These are phyloP conservation scores for Leucaena leucocephala DNA, from an alignment of 306 rosid genomes.

Conservation along the genomic window DNA sequence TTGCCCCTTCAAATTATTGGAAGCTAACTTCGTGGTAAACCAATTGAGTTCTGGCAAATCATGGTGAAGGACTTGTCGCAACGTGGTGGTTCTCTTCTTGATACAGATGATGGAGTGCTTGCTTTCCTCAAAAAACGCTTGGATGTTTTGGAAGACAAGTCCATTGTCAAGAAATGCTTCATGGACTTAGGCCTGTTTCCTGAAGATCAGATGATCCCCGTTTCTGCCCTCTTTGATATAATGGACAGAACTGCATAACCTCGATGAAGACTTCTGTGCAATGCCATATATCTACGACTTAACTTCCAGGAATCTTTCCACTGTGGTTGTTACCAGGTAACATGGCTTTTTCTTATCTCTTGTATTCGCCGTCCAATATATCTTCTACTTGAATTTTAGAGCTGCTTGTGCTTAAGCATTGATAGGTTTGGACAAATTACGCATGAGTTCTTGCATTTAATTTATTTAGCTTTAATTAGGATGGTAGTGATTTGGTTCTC, in stretches of 20 bases:
- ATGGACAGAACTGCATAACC: slow-evolving; percentile 55
- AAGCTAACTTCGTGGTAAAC: slow-evolving; percentile 48
- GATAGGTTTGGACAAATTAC: background rate
- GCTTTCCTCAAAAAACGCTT: slow-evolving; percentile 54
- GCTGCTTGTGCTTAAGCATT: slow-evolving; percentile 1
- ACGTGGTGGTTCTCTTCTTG: slow-evolving; percentile 46
- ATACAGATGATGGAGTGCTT: slow-evolving; percentile 43
- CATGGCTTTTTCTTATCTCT: slow-evolving; percentile 5
- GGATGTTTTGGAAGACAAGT: slow-evolving; percentile 50
- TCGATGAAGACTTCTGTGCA: slow-evolving; percentile 48
- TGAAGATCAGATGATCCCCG: slow-evolving; percentile 68
- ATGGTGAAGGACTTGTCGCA: slow-evolving; percentile 38
- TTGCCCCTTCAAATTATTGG: slow-evolving; percentile 60
- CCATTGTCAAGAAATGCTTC: slow-evolving; percentile 56
- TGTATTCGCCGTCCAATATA: background rate
- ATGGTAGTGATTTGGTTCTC: slow-evolving; percentile 3
- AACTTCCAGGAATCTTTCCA: slow-evolving; percentile 47
- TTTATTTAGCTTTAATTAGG: background rate
- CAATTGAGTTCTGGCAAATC: slow-evolving; percentile 49
- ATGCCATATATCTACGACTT: slow-evolving; percentile 45
- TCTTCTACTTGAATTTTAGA: slow-evolving; percentile 15
- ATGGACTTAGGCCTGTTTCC: slow-evolving; percentile 75
- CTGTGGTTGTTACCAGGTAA: slow-evolving; percentile 62
- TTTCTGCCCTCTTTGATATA: slow-evolving; percentile 61
- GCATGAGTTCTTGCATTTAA: background rate